Evolutionary conservation across 208 protist genomes (phyloP).

Genomic region (Leishmania guyanensis): DNA sequence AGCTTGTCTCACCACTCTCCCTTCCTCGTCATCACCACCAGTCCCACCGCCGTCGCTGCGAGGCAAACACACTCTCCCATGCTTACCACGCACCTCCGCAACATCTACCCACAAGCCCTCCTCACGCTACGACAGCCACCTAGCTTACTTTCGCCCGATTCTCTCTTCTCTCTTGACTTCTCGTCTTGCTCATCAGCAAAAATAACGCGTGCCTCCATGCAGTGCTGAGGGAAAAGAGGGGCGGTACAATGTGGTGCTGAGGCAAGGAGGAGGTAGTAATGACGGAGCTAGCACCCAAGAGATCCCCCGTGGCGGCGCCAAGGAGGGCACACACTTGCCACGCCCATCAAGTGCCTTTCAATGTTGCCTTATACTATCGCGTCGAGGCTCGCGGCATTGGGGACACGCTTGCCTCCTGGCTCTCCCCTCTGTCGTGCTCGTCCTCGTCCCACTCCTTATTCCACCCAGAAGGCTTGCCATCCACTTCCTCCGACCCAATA

Average conservation of each 20-base stretch:
- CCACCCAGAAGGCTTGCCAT: slow-evolving; percentile 18
- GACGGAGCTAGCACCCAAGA: neutral
- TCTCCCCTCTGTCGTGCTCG: neutral
- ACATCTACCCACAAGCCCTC: neutral
- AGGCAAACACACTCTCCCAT: neutral
- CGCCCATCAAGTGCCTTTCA: neutral
- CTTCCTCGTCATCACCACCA: no score
- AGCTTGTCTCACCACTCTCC: no score
- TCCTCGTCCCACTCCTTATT: slow-evolving; percentile 43
- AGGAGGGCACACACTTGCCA: neutral
- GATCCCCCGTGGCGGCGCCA: neutral
- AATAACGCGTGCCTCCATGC: neutral
- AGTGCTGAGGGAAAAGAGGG: neutral
- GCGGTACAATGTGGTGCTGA: neutral
- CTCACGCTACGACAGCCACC: neutral
- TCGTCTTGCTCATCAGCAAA: neutral
- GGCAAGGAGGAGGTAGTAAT: neutral
- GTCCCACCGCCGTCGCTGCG: no score
- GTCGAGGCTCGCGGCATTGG: neutral
- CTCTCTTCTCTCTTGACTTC: neutral
- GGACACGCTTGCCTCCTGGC: neutral
- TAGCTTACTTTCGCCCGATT: neutral
- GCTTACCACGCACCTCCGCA: neutral
- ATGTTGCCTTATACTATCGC: neutral
- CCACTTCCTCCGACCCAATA: slow-evolving; percentile 4